Percentiles rank a stretch among this genome's conserved stretches.
phyloP scores from a whole-genome alignment of 257 asterid species.

The Nicotiana benthamiana region DNA sequence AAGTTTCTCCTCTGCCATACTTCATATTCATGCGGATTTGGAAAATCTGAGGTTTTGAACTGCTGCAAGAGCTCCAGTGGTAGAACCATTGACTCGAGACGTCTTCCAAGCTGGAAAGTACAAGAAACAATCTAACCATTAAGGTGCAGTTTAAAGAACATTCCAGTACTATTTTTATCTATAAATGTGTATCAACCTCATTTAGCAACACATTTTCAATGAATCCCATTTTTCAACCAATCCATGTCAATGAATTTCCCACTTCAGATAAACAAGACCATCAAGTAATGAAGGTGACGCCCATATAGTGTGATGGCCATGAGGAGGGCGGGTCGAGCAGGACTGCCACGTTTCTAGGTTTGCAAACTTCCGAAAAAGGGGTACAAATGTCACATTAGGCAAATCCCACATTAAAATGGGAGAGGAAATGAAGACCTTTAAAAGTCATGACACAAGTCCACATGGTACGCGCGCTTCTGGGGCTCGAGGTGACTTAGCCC shows the following conservation, averaged over 20 bases:
- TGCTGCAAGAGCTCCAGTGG: slow-evolving; percentile 82
- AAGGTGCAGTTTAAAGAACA: background rate
- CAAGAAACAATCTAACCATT: slow-evolving; percentile 6
- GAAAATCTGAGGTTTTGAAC: slow-evolving; percentile 53
- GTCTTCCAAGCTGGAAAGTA: slow-evolving; percentile 65
- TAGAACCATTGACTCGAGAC: slow-evolving; percentile 68
- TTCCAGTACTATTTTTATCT: background rate
- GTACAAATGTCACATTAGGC: no score
- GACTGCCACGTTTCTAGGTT: no score
- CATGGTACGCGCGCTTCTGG: no score
- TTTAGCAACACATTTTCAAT: background rate
- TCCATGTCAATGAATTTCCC: background rate
- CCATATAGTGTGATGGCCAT: background rate
- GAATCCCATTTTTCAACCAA: background rate
- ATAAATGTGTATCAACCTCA: background rate
- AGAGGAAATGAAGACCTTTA: no score
- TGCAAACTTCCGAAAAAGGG: no score
- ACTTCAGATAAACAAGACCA: background rate
- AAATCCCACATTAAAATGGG: no score
- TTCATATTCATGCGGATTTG: slow-evolving; percentile 47
- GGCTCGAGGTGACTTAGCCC: no score
- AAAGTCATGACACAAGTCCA: no score
- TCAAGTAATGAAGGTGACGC: background rate
- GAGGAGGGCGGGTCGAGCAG: no score
- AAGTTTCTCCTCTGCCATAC: slow-evolving; percentile 70